Conservation (phyloP, 495 filamentous ascomycete species). For the Penicillium lagena region DNA sequence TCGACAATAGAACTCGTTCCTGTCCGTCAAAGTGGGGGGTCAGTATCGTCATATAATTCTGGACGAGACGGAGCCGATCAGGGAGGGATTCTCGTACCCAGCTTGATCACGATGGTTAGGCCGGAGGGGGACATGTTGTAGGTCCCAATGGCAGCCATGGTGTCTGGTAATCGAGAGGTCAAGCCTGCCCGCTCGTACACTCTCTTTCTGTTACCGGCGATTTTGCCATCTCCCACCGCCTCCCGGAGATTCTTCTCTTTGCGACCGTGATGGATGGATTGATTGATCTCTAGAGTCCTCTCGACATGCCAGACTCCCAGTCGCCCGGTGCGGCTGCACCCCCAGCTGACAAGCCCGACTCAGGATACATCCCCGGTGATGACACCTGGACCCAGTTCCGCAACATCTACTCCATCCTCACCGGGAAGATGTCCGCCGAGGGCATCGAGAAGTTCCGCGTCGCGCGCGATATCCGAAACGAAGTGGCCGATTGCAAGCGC, state of each 20-base stretch:
- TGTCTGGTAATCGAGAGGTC: too few relatives aligned
- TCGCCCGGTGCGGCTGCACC: slow-evolving; percentile 12
- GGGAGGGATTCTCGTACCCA: slow-evolving; percentile 55
- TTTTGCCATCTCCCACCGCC: slow-evolving; percentile 31
- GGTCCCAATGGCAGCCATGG: too few relatives aligned
- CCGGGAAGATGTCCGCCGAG: slow-evolving; percentile 60
- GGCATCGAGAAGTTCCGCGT: slow-evolving; percentile 65
- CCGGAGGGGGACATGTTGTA: slow-evolving; percentile 21
- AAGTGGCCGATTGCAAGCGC: slow-evolving; percentile 62
- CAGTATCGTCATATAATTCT: slow-evolving; percentile 3
- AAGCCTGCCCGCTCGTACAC: too few relatives aligned
- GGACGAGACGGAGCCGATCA: too few relatives aligned
- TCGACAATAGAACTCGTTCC: slow-evolving; percentile 97
- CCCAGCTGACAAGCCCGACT: slow-evolving; percentile 22
- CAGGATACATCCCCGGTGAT: slow-evolving; percentile 46
- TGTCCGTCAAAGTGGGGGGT: slow-evolving; percentile 21
- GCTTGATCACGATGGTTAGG: slow-evolving; percentile 84
- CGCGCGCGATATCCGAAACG: slow-evolving; percentile 58
- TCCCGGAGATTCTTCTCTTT: slow-evolving; percentile 22
- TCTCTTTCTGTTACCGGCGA: background rate
- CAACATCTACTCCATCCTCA: slow-evolving; percentile 72
- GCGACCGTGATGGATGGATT: background rate
- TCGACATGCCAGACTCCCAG: slow-evolving; percentile 30
- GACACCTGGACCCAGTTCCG: slow-evolving; percentile 63
- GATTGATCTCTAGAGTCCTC: background rate